A percentile compares a stretch with the other conserved stretches of the same genome.
Evolutionary conservation across 2,329 filamentous ascomycete genomes (phyloP).

Genomic region (Trichoderma sp.): DNA sequence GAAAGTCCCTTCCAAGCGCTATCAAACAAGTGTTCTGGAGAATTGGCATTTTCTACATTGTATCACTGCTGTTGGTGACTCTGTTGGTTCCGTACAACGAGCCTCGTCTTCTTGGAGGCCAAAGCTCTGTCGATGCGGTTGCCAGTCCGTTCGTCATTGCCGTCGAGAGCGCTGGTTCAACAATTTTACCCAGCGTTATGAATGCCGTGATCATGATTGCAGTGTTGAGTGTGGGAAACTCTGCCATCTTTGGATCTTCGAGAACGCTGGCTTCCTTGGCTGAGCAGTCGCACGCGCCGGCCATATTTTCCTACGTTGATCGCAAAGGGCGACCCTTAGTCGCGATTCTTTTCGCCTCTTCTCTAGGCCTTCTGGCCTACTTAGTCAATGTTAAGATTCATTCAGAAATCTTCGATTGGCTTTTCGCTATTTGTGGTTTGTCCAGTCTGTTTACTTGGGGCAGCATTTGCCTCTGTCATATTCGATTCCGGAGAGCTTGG

Average conservation of each 20-base stretch:
- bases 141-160: background rate
- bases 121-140: background rate
- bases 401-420: conserved; percentile 5
- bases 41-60: background rate
- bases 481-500: conserved; percentile 8
- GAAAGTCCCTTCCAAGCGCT: background rate
- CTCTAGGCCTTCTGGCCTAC: background rate
- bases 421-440: background rate
- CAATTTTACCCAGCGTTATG: conserved; percentile 5
- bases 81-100: background rate
- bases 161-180: background rate
- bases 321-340: background rate
- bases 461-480: conserved; percentile 5
- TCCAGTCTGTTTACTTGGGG: conserved; percentile 3
- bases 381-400: background rate
- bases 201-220: conserved; percentile 3
- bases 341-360: background rate
- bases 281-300: conserved; percentile 1
- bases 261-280: background rate
- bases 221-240: conserved; percentile 3
- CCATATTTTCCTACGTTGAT: conserved; percentile 8
- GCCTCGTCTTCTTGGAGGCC: background rate
- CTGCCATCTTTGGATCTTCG: background rate
- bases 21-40: conserved; percentile 12
- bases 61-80: conserved; percentile 1